Base-by-base conservation (phyloP, 257 asterid genomes). In the Linderniella brevidens region DNA sequence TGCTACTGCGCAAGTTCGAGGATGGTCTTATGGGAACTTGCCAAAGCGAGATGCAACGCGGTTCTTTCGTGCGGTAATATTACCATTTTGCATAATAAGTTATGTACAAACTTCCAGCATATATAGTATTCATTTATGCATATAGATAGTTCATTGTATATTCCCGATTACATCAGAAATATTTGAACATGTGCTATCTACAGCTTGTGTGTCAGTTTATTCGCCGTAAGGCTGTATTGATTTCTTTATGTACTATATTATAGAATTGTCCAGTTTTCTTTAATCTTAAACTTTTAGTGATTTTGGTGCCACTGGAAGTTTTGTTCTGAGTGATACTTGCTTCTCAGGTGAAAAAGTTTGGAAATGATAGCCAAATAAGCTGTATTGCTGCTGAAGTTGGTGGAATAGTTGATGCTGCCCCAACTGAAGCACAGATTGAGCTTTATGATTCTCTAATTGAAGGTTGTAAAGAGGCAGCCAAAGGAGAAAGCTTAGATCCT, bases 21-120 rank as follows among this genome's bases (percentile, higher is more conserved):
- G 81, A 37, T 90, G 99, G 94, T 90, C 99, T 47, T 75, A 79
- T 48, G 99, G 96, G 46, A 81, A 82, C 77, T 72, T 90, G 56
- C 68, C 96, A 9, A 90, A 90, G 66, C 82, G 96, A 67, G 99
- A 90, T 14, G 99, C 99, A 36, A 82, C 94, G 37, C 87, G 90
- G 18, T 90, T 90, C 68, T 78, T 66, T 54, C 96, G 99, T 19
- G 86, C 74, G 78, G 99, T 90, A 75, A 66, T 71, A 25, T 25
- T 25, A 25, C 32, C 32, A 2, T 6, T 53, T 52, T 42, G 19
- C 57, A 43, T 40, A 36, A 1, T 13, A 8, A 3, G 19, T 9
- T 15, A n/a, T 43, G 48, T 48, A 47, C 35, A 25, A n/a, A 40
- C 45, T 41, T n/a, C 17, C 19, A 25, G 47, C 51, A 46, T 7